A percentile compares a stretch with the other conserved stretches of the same genome.
These are phyloP conservation scores for Aurantiochytrium sp. DNA, from an alignment of 108 stramenopile species.

Conservation along the genomic window DNA sequence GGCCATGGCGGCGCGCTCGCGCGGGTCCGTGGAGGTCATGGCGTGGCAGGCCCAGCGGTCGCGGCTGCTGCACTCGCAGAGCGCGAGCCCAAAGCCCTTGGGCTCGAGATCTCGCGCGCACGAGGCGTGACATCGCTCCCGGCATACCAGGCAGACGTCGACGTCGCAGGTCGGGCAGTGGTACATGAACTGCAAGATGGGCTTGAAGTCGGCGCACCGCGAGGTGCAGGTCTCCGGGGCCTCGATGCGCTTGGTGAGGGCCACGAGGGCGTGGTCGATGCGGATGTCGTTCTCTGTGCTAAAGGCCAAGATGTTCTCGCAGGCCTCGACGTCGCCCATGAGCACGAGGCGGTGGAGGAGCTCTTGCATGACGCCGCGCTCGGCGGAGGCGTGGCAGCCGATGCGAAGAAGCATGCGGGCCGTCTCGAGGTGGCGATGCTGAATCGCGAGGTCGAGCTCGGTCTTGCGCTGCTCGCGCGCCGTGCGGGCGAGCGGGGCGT, in stretches of 20 bases:
- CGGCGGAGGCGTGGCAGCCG: neutral
- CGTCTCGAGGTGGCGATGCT: neutral
- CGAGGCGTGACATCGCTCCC: neutral
- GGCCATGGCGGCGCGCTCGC: neutral
- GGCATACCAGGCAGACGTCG: neutral
- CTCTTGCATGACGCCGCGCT: neutral
- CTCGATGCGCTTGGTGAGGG: neutral
- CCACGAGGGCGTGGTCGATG: constrained; percentile 8
- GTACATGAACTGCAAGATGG: neutral
- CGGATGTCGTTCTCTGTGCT: neutral
- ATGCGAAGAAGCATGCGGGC: neutral
- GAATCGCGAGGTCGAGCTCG: neutral
- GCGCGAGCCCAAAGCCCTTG: neutral
- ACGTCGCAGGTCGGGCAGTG: neutral
- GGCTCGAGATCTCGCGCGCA: neutral
- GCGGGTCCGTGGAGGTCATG: neutral
- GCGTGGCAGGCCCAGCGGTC: neutral
- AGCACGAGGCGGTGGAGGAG: constrained; percentile 19
- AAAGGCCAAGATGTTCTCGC: neutral
- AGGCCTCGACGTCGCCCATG: constrained; percentile 27
- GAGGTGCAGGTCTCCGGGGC: neutral
- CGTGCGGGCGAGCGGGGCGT: neutral
- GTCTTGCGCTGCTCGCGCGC: neutral
- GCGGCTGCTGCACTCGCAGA: neutral
- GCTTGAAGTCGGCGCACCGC: neutral